Conservation (phyloP, 2,329 filamentous ascomycete species). For the Diaporthe caulivora region DNA sequence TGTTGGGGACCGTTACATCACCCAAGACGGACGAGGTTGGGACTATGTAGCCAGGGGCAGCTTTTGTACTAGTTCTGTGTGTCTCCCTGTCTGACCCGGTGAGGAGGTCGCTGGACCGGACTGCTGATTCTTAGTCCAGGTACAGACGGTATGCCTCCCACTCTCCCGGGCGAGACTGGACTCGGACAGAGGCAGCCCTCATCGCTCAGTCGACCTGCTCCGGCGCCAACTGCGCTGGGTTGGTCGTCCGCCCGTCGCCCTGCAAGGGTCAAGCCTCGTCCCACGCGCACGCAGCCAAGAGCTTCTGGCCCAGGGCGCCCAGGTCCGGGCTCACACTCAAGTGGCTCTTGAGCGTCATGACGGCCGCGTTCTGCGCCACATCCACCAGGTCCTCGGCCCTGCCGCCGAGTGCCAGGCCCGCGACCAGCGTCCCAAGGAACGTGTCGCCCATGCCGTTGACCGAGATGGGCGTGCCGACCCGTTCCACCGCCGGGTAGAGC, state of each 20-base stretch:
- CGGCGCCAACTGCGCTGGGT: not conserved
- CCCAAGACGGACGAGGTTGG: not conserved
- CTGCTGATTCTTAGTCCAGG: not conserved
- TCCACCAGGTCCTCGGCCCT: slow-evolving; percentile 74
- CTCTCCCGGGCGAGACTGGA: not conserved
- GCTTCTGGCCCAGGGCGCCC: slow-evolving; percentile 56
- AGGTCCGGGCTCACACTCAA: slow-evolving; percentile 78
- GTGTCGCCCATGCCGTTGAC: slow-evolving; percentile 97
- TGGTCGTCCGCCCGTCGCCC: not conserved
- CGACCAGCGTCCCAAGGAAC: slow-evolving; percentile 86
- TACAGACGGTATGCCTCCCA: not conserved
- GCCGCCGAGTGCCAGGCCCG: slow-evolving; percentile 75
- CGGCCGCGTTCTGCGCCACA: slow-evolving; percentile 84
- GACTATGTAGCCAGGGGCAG: not conserved
- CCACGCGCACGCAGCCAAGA: slow-evolving; percentile 55
- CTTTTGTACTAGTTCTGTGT: not conserved
- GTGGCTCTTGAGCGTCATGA: slow-evolving; percentile 80
- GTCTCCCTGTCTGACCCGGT: not conserved
- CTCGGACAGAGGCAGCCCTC: not conserved
- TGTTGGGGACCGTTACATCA: slow-evolving; percentile 1
- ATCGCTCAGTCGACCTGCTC: not conserved
- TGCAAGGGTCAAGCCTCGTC: slow-evolving; percentile 46
- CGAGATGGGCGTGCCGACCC: slow-evolving; percentile 80
- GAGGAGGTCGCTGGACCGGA: not conserved
- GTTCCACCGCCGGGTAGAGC: slow-evolving; percentile 74